Evolutionary conservation across 1,284 basidiomycete species (phyloP).

Genomic region (Boletellus sp.): DNA sequence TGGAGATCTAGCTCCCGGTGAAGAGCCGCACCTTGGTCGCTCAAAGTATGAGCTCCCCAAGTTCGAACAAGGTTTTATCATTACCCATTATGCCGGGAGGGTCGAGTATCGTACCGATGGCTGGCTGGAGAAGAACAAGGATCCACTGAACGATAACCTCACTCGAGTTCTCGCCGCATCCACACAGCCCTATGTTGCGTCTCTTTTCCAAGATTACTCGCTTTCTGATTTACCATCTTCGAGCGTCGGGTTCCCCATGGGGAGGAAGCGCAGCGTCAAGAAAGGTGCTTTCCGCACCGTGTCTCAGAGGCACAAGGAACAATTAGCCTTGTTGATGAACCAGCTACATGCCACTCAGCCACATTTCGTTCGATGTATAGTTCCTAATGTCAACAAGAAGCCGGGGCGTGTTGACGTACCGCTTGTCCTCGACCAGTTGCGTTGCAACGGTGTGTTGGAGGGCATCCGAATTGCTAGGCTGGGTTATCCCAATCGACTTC

Average conservation of each 20-base stretch:
- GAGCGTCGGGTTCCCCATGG: conserved; percentile 45
- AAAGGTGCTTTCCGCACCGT: conserved; percentile 98
- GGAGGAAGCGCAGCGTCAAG: conserved; percentile 80
- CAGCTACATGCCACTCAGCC: conserved; percentile 95
- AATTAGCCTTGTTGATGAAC: conserved; percentile 86
- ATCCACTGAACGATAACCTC: conserved; percentile 96
- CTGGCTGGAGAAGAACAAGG: conserved; percentile 99
- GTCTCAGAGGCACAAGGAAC: conserved; percentile 94
- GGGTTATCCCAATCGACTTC: conserved; percentile 95
- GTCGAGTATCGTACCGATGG: conserved; percentile 96
- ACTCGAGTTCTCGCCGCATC: conserved; percentile 87
- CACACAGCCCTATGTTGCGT: conserved; percentile 77
- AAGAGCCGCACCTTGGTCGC: conserved; percentile 68
- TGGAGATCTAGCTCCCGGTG: conserved; percentile 42
- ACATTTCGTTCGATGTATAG: conserved; percentile 98
- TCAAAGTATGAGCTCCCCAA: conserved; percentile 85
- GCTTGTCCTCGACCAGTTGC: conserved; percentile 92
- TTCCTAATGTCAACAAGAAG: conserved; percentile 91
- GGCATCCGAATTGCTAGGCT: conserved; percentile 97
- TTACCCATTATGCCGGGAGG: conserved; percentile 95
- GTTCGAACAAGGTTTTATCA: conserved; percentile 92
- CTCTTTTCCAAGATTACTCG: conserved; percentile 82
- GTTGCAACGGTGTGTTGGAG: conserved; percentile 99
- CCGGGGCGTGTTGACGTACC: conserved; percentile 92
- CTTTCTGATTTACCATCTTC: conserved; percentile 26